Conservation (phyloP, 2,329 filamentous ascomycete genomes). For the Thermothelomyces thermophilus region DNA sequence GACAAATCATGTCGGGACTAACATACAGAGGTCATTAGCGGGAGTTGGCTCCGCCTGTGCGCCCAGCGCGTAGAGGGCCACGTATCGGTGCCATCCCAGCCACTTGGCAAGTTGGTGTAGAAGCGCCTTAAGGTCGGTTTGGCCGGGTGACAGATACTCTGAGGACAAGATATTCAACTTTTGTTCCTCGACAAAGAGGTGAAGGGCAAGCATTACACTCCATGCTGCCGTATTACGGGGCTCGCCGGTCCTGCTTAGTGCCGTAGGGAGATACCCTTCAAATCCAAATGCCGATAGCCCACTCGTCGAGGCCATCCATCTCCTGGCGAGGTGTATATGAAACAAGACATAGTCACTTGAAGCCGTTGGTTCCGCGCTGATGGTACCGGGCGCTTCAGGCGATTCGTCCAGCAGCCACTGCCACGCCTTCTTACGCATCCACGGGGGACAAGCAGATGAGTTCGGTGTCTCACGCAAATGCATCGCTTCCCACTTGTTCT, state of each 20-base stretch:
- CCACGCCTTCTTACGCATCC: conserved; percentile 61
- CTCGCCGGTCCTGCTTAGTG: conserved; percentile 44
- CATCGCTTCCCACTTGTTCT: conserved; percentile 39
- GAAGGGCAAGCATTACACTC: conserved; percentile 67
- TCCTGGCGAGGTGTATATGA: conserved; percentile 53
- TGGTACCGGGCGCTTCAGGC: conserved; percentile 29
- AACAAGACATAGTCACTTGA: conserved; percentile 37
- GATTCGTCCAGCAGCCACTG: conserved; percentile 58
- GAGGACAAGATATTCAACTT: conserved; percentile 63
- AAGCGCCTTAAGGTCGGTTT: conserved; percentile 58
- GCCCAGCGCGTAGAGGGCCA: conserved; percentile 44
- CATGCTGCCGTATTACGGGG: conserved; percentile 55
- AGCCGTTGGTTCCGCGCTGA: not conserved
- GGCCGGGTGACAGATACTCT: conserved; percentile 38
- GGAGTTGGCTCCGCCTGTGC: conserved; percentile 43
- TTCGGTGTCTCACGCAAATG: conserved; percentile 41
- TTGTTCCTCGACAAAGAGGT: conserved; percentile 82
- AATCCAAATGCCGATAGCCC: conserved; percentile 49
- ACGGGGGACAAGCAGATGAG: conserved; percentile 44
- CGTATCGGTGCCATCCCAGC: conserved; percentile 62
- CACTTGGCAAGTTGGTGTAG: conserved; percentile 75
- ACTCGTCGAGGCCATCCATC: conserved; percentile 56
- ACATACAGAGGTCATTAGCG: conserved; percentile 36
- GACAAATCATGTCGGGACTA: not conserved
- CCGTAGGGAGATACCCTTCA: conserved; percentile 61